phyloP scores from a whole-genome alignment of 495 filamentous ascomycete species.

The Patellaria atrata region DNA sequence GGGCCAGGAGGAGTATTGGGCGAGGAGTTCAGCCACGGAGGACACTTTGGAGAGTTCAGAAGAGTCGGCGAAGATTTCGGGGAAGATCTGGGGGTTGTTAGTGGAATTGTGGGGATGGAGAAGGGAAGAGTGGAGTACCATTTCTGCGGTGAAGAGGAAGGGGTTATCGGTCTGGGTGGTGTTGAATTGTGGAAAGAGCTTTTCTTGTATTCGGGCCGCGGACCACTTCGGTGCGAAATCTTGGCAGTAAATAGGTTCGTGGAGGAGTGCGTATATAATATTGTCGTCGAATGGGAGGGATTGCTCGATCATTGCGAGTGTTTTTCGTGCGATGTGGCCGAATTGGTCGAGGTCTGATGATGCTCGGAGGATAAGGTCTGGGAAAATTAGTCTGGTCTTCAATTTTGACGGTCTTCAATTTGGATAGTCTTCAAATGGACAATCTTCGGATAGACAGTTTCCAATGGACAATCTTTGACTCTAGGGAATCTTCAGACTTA shows the following conservation, averaged over 20 bases:
- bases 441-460: too few species aligned
- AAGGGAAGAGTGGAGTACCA: constrained; percentile 34
- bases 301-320: constrained; percentile 50
- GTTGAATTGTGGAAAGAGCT: constrained; percentile 30
- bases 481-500: too few species aligned
- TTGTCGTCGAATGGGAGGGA: constrained; percentile 53
- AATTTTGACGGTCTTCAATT: not conserved
- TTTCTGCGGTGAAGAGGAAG: constrained; percentile 79
- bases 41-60: constrained; percentile 51
- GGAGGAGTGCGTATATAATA: constrained; percentile 71
- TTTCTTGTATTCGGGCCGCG: constrained; percentile 31
- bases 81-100: constrained; percentile 42
- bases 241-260: constrained; percentile 75
- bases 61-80: constrained; percentile 65
- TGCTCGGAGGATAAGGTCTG: constrained; percentile 53
- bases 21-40: constrained; percentile 54
- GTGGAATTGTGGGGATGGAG: too few species aligned
- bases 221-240: constrained; percentile 45
- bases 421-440: constrained; percentile 1
- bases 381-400: constrained; percentile 1
- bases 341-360: constrained; percentile 56
- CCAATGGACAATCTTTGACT: too few species aligned
- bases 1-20: constrained; percentile 52
- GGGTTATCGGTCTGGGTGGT: constrained; percentile 38
- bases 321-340: constrained; percentile 54